These are phyloP conservation scores for Chrysosphaeria jannelii DNA, from an alignment of 2,329 filamentous ascomycete genomes.

Conservation along the genomic window DNA sequence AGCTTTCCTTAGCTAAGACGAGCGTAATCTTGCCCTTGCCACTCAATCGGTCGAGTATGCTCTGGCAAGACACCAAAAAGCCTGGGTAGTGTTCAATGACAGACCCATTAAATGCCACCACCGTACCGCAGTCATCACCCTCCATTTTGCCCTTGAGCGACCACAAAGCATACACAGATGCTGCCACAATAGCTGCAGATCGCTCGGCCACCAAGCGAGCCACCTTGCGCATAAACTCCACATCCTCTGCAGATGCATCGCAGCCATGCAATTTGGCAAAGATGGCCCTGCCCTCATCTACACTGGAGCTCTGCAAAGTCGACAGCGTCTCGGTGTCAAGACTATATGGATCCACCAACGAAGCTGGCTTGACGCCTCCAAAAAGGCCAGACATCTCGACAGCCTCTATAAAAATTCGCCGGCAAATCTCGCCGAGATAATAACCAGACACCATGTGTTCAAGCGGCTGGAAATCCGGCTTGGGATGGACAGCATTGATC, in stretches of 20 bases:
- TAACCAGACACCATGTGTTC: conserved; percentile 33
- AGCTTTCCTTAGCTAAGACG: conserved; percentile 42
- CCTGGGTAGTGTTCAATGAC: conserved; percentile 52
- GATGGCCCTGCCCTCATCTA: conserved; percentile 14
- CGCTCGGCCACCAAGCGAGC: conserved; percentile 23
- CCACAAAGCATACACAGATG: conserved; percentile 28
- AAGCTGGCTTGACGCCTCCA: conserved; percentile 23
- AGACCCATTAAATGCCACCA: conserved; percentile 51
- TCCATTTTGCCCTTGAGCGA: conserved; percentile 20
- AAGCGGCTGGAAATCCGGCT: conserved; percentile 28
- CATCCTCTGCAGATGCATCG: conserved; percentile 11
- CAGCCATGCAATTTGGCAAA: conserved; percentile 14
- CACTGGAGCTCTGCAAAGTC: conserved; percentile 14
- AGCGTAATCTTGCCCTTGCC: conserved; percentile 20
- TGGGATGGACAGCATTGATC: conserved; percentile 20
- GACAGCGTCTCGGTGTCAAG: conserved; percentile 30
- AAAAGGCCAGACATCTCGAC: conserved; percentile 22
- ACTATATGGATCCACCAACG: conserved; percentile 20
- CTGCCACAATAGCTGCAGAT: conserved; percentile 26
- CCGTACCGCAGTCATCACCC: conserved; percentile 17
- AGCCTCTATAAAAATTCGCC: conserved; percentile 26
- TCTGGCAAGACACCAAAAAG: conserved; percentile 31
- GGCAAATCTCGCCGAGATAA: conserved; percentile 34
- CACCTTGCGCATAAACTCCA: conserved; percentile 20
- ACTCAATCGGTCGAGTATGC: conserved; percentile 25